A percentile compares a stretch with the other conserved stretches of the same genome.
Evolutionary conservation across 352 stramenopile genomes (phyloP).

Genomic region (Pythium phragmitis): DNA sequence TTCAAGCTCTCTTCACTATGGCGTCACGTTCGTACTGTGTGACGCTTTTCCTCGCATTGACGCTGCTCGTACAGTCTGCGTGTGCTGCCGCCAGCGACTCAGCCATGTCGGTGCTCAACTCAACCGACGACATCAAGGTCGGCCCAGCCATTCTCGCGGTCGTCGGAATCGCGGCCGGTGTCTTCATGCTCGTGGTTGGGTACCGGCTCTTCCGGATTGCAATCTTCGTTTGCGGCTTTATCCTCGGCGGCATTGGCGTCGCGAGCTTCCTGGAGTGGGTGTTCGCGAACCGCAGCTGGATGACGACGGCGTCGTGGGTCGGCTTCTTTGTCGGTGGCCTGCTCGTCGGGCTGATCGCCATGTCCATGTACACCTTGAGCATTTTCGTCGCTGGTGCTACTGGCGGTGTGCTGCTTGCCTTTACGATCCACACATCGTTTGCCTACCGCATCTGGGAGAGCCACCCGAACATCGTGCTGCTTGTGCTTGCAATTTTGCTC

Average conservation of each 20-base stretch:
- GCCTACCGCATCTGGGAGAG: conserved; percentile 55
- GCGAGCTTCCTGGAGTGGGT: conserved; percentile 52
- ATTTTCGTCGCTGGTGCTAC: conserved; percentile 59
- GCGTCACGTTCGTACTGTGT: conserved; percentile 42
- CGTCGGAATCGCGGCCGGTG: conserved; percentile 41
- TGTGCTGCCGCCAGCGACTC: conserved; percentile 29
- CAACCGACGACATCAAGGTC: conserved; percentile 33
- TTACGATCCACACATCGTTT: conserved; percentile 57
- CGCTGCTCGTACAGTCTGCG: conserved; percentile 40
- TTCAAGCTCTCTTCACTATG: conserved; percentile 31
- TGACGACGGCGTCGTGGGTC: conserved; percentile 67
- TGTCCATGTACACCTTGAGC: conserved; percentile 50
- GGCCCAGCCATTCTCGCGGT: conserved; percentile 41
- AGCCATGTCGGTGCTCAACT: conserved; percentile 40
- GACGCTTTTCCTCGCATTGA: conserved; percentile 42
- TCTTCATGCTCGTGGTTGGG: conserved; percentile 42
- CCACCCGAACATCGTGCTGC: conserved; percentile 50
- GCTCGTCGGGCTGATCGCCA: conserved; percentile 43
- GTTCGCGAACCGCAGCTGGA: conserved; percentile 48
- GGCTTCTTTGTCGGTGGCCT: conserved; percentile 64
- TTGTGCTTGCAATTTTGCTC: conserved; percentile 41
- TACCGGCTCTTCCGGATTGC: conserved; percentile 64
- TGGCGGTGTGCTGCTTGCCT: conserved; percentile 52
- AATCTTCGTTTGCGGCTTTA: conserved; percentile 61
- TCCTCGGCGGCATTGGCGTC: conserved; percentile 48